These are phyloP conservation scores for Xylaria polymorpha DNA, from an alignment of 2,329 filamentous ascomycete genomes.

Conservation along the genomic window DNA sequence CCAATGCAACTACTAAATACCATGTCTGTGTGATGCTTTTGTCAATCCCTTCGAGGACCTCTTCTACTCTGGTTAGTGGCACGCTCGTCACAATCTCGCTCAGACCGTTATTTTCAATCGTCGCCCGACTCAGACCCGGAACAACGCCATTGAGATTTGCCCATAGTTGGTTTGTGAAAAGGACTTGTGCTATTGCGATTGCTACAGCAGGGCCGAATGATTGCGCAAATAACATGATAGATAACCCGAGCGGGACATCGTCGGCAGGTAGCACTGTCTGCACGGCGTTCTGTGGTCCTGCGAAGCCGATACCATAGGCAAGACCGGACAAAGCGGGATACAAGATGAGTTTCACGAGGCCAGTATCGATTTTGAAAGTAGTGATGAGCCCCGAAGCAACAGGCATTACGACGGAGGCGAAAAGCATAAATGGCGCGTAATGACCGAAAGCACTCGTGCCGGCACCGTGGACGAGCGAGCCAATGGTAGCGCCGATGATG, in stretches of 20 bases:
- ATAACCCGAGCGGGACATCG: conserved; percentile 10
- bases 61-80: background rate
- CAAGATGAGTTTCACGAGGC: background rate
- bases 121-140: background rate
- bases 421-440: conserved; percentile 14
- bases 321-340: conserved; percentile 9
- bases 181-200: conserved; percentile 3
- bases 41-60: conserved; percentile 6
- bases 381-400: conserved; percentile 11
- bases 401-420: conserved; percentile 11
- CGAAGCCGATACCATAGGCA: conserved; percentile 16
- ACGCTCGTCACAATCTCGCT: conserved; percentile 4
- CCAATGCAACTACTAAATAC: conserved; percentile 9
- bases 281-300: conserved; percentile 13
- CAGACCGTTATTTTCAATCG: conserved; percentile 3
- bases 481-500: conserved; percentile 6
- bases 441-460: conserved; percentile 8
- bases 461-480: conserved; percentile 10
- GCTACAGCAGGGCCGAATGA: conserved; percentile 14
- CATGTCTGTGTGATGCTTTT: conserved; percentile 7
- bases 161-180: conserved; percentile 12
- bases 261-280: conserved; percentile 10
- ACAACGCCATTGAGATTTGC: background rate
- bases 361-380: conserved; percentile 3
- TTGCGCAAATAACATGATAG: conserved; percentile 15